Evolutionary conservation across 176 grass and related monocot genomes (phyloP).

Genomic region (Ampelocalamus luodianensis): DNA sequence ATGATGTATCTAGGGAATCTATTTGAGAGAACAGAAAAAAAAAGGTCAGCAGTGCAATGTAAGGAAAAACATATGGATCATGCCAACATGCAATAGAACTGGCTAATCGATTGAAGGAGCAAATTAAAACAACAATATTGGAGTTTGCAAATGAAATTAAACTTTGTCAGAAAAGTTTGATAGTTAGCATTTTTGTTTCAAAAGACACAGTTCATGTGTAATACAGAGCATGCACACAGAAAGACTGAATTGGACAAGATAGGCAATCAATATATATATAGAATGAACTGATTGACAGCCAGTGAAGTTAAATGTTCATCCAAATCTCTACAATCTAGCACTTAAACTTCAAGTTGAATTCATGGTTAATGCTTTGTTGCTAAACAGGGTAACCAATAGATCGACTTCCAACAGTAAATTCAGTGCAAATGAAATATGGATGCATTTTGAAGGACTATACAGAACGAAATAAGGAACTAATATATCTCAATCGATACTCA

Average conservation of each 20-base stretch:
- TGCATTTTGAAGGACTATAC: not conserved
- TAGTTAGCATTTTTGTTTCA: not conserved
- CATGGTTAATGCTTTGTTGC: not conserved
- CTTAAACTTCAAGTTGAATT: conserved; percentile 21
- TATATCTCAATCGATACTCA: not conserved
- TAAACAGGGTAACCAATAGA: not conserved
- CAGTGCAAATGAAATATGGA: not conserved
- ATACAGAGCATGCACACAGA: not conserved
- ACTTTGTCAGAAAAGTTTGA: not conserved
- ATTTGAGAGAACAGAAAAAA: not conserved
- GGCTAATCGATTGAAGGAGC: not conserved
- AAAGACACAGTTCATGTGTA: conserved; percentile 3
- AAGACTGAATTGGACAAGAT: not conserved
- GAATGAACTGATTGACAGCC: not conserved
- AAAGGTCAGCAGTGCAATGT: not conserved
- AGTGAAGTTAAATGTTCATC: not conserved
- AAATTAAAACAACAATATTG: not conserved
- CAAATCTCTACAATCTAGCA: not conserved
- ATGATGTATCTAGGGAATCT: not conserved
- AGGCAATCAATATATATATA: not conserved
- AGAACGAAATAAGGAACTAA: not conserved
- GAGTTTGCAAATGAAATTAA: not conserved
- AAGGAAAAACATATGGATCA: not conserved
- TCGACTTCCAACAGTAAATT: not conserved
- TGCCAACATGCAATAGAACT: not conserved